A percentile compares a stretch with the other conserved stretches of the same genome.
Evolutionary conservation across 2,329 filamentous ascomycete genomes (phyloP).

Genomic region (Davidsoniella eucalypti): DNA sequence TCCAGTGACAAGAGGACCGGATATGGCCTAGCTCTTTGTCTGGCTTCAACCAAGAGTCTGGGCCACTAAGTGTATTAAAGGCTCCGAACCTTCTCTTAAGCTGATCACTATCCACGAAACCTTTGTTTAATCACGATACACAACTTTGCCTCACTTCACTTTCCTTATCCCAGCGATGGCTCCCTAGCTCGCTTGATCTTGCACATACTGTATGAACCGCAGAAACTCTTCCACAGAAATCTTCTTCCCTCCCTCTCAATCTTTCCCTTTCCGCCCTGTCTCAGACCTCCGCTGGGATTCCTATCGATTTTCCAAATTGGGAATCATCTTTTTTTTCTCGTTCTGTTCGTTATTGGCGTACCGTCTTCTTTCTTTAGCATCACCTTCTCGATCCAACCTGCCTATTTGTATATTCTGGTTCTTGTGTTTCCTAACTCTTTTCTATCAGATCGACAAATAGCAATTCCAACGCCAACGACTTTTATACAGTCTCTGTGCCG

Average conservation of each 20-base stretch:
- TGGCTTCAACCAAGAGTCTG: too few relatives aligned
- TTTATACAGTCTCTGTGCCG: slow-evolving; percentile 10
- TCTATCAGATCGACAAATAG: slow-evolving; percentile 4
- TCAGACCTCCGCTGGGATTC: slow-evolving; percentile 6
- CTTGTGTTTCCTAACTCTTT: slow-evolving; percentile 13
- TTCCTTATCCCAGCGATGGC: too few relatives aligned
- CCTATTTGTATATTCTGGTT: slow-evolving; percentile 14
- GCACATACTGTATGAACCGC: too few relatives aligned
- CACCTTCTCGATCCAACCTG: slow-evolving; percentile 13
- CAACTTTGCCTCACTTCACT: too few relatives aligned
- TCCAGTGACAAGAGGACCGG: too few relatives aligned
- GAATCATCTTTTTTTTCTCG: slow-evolving; percentile 13
- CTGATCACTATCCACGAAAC: too few relatives aligned
- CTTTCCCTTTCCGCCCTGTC: slow-evolving; percentile 1
- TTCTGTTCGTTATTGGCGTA: slow-evolving; percentile 13
- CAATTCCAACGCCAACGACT: slow-evolving; percentile 1
- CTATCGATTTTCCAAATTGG: slow-evolving; percentile 6
- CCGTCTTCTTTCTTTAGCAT: not conserved
- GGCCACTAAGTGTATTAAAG: too few relatives aligned
- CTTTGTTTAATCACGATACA: too few relatives aligned
- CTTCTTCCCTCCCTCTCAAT: not conserved
- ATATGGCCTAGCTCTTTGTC: too few relatives aligned
- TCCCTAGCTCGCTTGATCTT: too few relatives aligned
- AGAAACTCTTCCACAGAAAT: too few relatives aligned
- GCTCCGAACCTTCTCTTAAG: too few relatives aligned